Percentiles rank a stretch among this genome's conserved stretches.
Conservation (phyloP, 352 stramenopile genomes). For the Globisporangium okanoganense region DNA sequence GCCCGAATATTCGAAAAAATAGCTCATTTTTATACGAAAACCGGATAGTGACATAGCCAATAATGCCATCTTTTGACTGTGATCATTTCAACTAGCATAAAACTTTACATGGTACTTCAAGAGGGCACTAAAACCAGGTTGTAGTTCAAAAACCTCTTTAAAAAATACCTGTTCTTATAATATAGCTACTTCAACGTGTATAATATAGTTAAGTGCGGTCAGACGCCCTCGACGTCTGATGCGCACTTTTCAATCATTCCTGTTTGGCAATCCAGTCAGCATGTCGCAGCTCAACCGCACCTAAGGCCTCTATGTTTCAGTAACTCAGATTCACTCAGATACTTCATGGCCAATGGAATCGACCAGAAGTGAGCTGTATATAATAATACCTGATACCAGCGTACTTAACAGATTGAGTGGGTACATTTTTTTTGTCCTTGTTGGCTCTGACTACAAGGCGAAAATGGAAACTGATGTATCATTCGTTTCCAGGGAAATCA, state of each 20-base stretch:
- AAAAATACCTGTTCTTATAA: neutral
- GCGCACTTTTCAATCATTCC: neutral
- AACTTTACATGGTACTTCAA: no score
- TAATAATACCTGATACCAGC: neutral
- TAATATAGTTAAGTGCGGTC: neutral
- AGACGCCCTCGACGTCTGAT: neutral
- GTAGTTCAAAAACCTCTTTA: neutral
- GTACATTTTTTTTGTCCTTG: neutral
- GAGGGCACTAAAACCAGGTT: neutral
- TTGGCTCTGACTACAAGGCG: no score
- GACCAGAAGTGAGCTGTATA: no score
- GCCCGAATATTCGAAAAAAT: neutral
- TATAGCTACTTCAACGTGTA: neutral
- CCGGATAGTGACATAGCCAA: neutral
- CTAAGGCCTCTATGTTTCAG: neutral
- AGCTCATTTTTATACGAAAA: neutral
- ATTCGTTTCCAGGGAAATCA: neutral
- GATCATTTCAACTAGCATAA: no score
- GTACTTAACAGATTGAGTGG: neutral
- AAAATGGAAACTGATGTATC: neutral
- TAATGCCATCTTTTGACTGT: no score
- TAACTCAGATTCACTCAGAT: no score
- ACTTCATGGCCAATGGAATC: no score
- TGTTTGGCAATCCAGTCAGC: neutral
- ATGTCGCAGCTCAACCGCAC: neutral